These are phyloP conservation scores for Xylariaceae sp. DNA, from an alignment of 2,329 filamentous ascomycete genomes.

Conservation along the genomic window DNA sequence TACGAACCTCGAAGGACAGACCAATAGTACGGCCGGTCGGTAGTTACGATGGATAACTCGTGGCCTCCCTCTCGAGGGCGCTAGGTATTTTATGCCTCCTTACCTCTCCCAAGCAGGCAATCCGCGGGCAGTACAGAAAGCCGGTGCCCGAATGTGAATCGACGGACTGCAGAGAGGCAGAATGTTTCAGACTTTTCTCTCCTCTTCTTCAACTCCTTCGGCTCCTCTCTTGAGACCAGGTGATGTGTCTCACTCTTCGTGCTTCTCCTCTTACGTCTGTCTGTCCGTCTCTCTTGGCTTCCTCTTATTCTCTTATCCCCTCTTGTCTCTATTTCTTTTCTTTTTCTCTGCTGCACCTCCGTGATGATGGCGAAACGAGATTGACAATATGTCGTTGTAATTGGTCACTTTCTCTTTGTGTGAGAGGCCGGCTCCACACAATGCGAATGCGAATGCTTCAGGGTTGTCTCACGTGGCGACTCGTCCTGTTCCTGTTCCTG, in stretches of 20 bases:
- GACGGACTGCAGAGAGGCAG: neutral
- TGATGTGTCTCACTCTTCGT: too few species aligned
- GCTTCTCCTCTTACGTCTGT: too few species aligned
- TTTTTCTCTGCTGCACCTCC: neutral
- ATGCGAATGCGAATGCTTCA: neutral
- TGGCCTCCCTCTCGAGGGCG: too few species aligned
- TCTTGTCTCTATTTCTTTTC: neutral
- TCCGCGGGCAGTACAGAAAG: neutral
- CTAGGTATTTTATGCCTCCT: neutral
- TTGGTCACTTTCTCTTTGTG: neutral
- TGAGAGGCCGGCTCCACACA: neutral
- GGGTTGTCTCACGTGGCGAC: neutral
- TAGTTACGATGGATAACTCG: neutral
- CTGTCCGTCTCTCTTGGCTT: too few species aligned
- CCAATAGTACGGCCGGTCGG: neutral
- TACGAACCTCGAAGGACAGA: neutral
- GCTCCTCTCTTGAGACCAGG: too few species aligned
- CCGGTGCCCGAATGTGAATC: neutral
- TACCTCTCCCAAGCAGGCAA: neutral
- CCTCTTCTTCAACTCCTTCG: neutral
- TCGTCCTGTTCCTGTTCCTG: neutral
- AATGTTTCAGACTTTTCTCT: neutral
- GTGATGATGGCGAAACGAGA: neutral
- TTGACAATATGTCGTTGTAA: neutral
- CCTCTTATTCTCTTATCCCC: too few species aligned